Evolutionary conservation across 495 filamentous ascomycete genomes (phyloP).

Genomic region (Recurvomyces mirabilis): DNA sequence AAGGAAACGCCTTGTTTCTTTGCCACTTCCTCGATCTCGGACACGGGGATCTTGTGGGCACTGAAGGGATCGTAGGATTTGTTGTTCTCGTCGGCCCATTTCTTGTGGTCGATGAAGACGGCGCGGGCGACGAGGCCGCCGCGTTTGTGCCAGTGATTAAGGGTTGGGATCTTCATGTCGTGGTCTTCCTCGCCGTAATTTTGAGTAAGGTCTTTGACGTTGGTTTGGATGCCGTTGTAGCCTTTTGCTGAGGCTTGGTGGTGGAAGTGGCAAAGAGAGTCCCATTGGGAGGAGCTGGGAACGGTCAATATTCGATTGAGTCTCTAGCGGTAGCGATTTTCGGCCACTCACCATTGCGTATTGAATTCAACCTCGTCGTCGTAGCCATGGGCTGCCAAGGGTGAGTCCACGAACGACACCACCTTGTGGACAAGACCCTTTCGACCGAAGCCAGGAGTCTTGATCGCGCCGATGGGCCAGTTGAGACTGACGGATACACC

Average conservation of each 20-base stretch:
- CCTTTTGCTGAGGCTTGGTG: conserved; percentile 37
- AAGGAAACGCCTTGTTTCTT: conserved; percentile 33
- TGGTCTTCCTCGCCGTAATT: conserved; percentile 19
- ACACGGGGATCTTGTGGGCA: conserved; percentile 26
- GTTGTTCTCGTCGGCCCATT: conserved; percentile 33
- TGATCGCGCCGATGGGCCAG: conserved; percentile 37
- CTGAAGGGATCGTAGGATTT: conserved; percentile 32
- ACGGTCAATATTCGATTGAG: too few relatives aligned
- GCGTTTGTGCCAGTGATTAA: conserved; percentile 32
- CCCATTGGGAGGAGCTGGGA: conserved; percentile 34
- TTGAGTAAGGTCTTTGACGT: conserved; percentile 20
- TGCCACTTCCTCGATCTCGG: conserved; percentile 25
- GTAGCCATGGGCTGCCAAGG: conserved; percentile 25
- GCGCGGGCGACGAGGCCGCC: conserved; percentile 45
- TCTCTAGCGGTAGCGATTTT: conserved; percentile 4
- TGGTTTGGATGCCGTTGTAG: conserved; percentile 41
- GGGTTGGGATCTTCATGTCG: conserved; percentile 22
- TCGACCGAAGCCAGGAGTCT: conserved; percentile 40
- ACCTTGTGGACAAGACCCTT: conserved; percentile 43
- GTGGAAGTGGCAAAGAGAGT: conserved; percentile 34
- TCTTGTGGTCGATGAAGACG: conserved; percentile 44
- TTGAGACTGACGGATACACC: conserved; percentile 52
- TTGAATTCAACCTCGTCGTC: conserved; percentile 38
- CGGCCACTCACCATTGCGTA: conserved; percentile 34
- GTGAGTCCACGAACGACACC: conserved; percentile 35